Base-by-base conservation (phyloP, 768 basidiomycete genomes). In the Auricularia cornea region DNA sequence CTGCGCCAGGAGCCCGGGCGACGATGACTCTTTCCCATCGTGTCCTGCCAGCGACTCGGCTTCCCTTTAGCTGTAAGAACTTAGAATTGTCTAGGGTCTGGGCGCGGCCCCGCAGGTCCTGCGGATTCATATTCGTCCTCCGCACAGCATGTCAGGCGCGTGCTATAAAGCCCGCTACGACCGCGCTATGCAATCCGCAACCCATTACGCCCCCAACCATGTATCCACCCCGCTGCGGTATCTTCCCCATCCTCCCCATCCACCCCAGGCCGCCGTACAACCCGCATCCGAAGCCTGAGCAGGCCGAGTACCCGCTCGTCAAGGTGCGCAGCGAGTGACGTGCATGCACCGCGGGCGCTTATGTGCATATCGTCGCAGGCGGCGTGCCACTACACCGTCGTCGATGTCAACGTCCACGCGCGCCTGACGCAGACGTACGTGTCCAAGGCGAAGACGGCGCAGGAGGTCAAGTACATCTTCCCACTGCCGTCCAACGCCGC, bases 401-500 rank as follows among this genome's bases (percentile, higher is more conserved):
- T 31, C 6, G 54, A 57, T 26, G 54, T 57, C 26, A 29, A 31
- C 54, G 1, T 57, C 16, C 54, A 57, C 30, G 63, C 63, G 18
- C 52, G 32, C 31, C 60, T 64, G 23, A 61, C 51, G n/a, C 59
- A 61, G 63, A 64, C 63, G 12, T 64, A 64, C 48, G 57, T 60
- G n/a, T 64, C 63, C n/a, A 61, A 61, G 35, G 60, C 60, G 30
- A 52, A 48, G 23, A 32, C 28, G 48, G 12, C 64, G 56, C 3
- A 35, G 63, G 62, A 30, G 77, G 66, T 64, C 40, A 18, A 81
- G 33, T 87, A 85, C 69, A 74, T 79, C 41, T 87, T 87, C 66
- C 84, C 85, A 8, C 77, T 87, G 4, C 86, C 85, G 0, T 81
- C 79, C 1, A 75, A 74, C 35, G 81, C 80, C 0, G 84, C 83